Conservation (phyloP, 2,329 filamentous ascomycete species). For the Karstenula rhodostoma region DNA sequence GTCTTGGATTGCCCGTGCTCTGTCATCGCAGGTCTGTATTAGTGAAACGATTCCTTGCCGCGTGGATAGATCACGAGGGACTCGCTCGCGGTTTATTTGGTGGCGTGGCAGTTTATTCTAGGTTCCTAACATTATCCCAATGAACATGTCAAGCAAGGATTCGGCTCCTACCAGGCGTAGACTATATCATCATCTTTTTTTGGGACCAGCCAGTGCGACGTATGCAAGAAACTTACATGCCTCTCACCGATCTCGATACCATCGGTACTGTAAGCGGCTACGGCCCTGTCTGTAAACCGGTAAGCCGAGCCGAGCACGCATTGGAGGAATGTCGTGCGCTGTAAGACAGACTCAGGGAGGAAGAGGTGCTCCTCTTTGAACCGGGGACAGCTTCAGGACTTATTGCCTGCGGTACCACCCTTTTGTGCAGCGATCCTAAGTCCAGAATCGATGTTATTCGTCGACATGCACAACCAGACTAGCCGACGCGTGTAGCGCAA, state of each 20-base stretch:
- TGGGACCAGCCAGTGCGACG: constrained; percentile 5
- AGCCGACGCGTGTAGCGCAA: constrained; percentile 5
- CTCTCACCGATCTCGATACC: constrained; percentile 12
- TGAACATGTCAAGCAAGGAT: constrained; percentile 2
- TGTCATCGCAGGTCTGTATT: background rate
- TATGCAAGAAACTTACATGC: constrained; percentile 4
- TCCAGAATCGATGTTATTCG: constrained; percentile 1
- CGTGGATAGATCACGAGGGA: background rate
- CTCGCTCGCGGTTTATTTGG: background rate
- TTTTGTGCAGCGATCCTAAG: constrained; percentile 5
- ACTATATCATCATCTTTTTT: constrained; percentile 5
- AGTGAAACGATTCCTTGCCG: background rate
- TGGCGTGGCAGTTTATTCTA: background rate
- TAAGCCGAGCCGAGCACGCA: constrained; percentile 5
- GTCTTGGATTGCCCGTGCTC: background rate
- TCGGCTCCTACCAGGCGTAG: constrained; percentile 9
- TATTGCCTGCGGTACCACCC: constrained; percentile 11
- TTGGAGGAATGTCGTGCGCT: background rate
- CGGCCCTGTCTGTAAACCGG: background rate
- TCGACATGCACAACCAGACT: constrained; percentile 9
- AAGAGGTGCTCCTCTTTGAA: background rate
- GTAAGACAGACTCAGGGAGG: background rate
- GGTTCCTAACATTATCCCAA: constrained; percentile 1
- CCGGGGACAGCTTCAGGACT: constrained; percentile 2
- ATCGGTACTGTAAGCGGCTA: constrained; percentile 11